Conservation (phyloP, 2,329 filamentous ascomycete genomes). For the Aureobasidium sp. region DNA sequence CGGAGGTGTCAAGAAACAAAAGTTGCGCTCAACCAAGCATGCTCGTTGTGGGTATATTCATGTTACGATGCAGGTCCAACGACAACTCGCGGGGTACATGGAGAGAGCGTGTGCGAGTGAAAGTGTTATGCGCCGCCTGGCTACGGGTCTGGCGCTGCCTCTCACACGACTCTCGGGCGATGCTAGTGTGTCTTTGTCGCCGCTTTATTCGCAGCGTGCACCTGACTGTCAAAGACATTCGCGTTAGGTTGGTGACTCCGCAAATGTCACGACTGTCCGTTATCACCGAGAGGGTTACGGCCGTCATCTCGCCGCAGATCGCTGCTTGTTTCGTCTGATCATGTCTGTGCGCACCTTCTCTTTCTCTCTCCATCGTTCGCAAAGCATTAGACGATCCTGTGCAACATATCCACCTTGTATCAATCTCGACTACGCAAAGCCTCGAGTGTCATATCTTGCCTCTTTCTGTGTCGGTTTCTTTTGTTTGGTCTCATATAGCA, state of each 20-base stretch:
- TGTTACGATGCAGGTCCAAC: constrained; percentile 11
- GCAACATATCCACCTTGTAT: constrained; percentile 2
- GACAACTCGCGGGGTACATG: constrained; percentile 10
- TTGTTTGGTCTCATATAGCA: neutral
- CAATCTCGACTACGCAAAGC: too few relatives aligned
- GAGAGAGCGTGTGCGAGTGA: neutral
- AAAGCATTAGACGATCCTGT: neutral
- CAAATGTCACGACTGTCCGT: too few relatives aligned
- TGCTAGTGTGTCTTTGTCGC: constrained; percentile 3
- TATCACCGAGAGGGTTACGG: neutral
- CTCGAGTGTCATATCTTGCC: neutral
- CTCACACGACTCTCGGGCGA: neutral
- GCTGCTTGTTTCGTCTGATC: neutral
- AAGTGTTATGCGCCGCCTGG: neutral
- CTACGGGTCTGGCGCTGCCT: neutral
- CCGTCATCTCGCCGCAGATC: neutral
- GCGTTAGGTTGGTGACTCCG: constrained; percentile 2
- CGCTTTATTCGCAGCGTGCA: neutral
- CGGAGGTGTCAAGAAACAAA: neutral
- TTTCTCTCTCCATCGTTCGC: constrained; percentile 1
- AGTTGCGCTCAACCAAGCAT: neutral
- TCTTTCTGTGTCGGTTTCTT: neutral
- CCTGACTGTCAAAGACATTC: constrained; percentile 1
- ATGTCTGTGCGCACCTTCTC: neutral
- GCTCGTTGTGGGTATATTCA: constrained; percentile 6